Base-by-base conservation (phyloP, 495 filamentous ascomycete species). In the Monascus purpureus region DNA sequence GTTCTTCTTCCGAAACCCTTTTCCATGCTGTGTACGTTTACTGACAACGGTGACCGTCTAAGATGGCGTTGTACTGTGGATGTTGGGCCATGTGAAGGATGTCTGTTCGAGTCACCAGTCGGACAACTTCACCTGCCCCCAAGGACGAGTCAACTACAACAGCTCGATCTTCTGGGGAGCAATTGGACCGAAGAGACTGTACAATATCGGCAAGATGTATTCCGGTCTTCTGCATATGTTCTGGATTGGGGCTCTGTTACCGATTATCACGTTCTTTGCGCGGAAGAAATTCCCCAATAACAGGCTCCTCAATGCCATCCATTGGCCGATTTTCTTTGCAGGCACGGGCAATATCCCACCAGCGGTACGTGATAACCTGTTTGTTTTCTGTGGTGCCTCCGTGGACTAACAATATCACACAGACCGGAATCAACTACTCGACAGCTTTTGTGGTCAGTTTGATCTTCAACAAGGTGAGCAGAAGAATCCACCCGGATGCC, bases 1-100 rank as follows among this genome's bases (percentile, higher is more conserved):
- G 1, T 72, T 90, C 5, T 90, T 93, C 50, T 90, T 93, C 46
- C 76, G 71, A 0, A 71, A 86, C 33, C 61, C 82, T 3, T 85
- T 81, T 47, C 77, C 82, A 0, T 77, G 13, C n/a, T n/a, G n/a
- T n/a, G n/a, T n/a, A n/a, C n/a, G n/a, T n/a, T n/a, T n/a, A n/a
- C n/a, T n/a, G n/a, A n/a, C n/a, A n/a, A n/a, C n/a, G n/a, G n/a
- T n/a, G n/a, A n/a, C n/a, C n/a, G n/a, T n/a, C n/a, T n/a, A n/a
- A n/a, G 41, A 50, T 1, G 57, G 53, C 11, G 57, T 65, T 13
- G 55, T 54, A 23, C 38, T 60, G 17, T 63, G 55, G 55, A 55
- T 55, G 40, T 33, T 65, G 17, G 56, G 49, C 1, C 45, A 59
- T 32, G 55, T 65, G 20, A 32, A 40, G 7, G 50, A 49, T 4